Evolutionary conservation across 352 stramenopile genomes (phyloP), one percentile per base, ranked within the genome.

Genomic region (Phytophthora megakarya): DNA sequence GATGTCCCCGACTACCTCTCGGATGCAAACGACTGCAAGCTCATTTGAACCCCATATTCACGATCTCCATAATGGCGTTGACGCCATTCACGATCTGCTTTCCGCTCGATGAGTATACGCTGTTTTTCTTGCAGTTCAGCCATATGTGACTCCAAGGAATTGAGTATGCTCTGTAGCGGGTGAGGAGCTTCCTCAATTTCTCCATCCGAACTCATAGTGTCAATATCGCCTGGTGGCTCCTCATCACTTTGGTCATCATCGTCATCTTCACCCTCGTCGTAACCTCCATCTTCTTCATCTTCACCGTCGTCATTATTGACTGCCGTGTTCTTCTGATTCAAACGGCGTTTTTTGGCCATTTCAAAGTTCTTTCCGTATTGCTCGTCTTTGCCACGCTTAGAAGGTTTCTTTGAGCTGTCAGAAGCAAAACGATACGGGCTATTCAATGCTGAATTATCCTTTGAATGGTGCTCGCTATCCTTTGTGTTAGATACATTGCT

Each of bases 41-140:
- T 54, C 46, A 58, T 13, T 45, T 55, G 35, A 48, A 56, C 18
- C 13, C 26, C 32, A 40, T 67, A 73, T 37, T 54, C 45, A 22
- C 21, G 44, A 23, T 47, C 23, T n/a, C n/a, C 25, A 55, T 67
- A 55, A 21, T 53, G 52, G 43, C 19, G 40, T 40, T 73, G 53
- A 16, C 49, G 56, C 62, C 66, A 74, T 26, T 86, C 67, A 8
- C 76, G 81, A 40, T 86, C 76, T 58, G 84, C 78, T 48, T 87
- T 80, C 19, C 69, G 67, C 57, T 89, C 72, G 39, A 87, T 76
- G 12, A 85, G 67, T 12, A 73, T 46, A 21, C 70, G 69, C 12
- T 78, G 77, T 33, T 77, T 72, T 13, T 67, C 51, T 56, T 88
- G 67, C 12, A 92, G 70, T 18, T 80, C 58, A 13, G 40, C 50